Base-by-base conservation (phyloP, 441 rosid species). In the Jatropha podagrica region DNA sequence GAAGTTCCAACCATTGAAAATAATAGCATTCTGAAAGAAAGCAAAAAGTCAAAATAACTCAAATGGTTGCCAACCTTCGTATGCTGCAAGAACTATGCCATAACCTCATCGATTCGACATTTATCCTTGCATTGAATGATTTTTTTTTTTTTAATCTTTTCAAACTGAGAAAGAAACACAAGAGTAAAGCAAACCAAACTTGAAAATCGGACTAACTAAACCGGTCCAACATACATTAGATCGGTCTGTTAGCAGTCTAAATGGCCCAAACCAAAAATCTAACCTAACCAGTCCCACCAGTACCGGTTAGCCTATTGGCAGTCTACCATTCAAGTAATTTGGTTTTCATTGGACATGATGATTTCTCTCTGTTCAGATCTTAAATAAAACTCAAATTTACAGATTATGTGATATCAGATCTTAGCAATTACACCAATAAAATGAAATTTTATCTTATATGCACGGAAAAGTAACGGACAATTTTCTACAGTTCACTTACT, bases 401-500 rank as follows among this genome's bases (percentile, higher is more conserved):
- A 56, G 7, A 37, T 49, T 5, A 44, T 42, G 17, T 65, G 15
- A 65, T 14, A 62, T 3, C 65, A 62, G 6, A 37, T 2, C 42
- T 15, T 26, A 12, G 65, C 69, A 73, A 41, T 37, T 42, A 56
- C 2, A 44, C 67, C 55, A 12, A 65, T 9, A 65, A 17, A 67
- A 49, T 64, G 23, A 64, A 8, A 23, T 75, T 40, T 72, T 42
- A 7, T 49, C 14, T 49, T 18, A 38, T 42, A 44, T 65, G 70
- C n/a, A 23, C 32, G 75, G 52, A 76, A 65, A 32, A 15, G 14
- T 10, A 46, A 80, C 44, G 52, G 44, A 69, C 13, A 81, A 65
- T 44, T 71, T 66, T 60, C 42, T 59, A 74, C 68, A 63, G 67
- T 74, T 76, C 69, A 85, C 99, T 90, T 91, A 96, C 98, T 89